Base-by-base conservation (phyloP, 2,329 filamentous ascomycete genomes). In the Diaporthe sp. region DNA sequence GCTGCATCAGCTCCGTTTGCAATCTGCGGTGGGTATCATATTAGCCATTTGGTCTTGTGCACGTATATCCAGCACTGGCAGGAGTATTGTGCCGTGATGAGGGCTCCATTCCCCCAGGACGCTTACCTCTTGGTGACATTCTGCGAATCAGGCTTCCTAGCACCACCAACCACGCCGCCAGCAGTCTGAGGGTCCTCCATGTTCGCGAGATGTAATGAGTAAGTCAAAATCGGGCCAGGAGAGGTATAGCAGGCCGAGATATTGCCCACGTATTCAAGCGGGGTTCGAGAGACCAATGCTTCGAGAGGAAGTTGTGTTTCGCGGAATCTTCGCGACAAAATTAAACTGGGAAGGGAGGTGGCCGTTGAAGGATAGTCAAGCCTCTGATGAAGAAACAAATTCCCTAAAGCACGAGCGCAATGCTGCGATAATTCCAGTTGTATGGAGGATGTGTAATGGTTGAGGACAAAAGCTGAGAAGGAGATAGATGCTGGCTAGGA, bases 1-100 rank as follows among this genome's bases (percentile, higher is more conserved):
- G 92, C 84, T 97, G 93, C 96, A 99, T 98, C 79, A 99, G 90
- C 86, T 99, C 97, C 66, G 96, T 97, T 86, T 99, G 97, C 74
- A 99, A 89, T 80, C 97, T 98, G 81, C 40, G 1, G n/a, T n/a
- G 30, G 28, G 38, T 57, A 45, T 30, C 6, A 13, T 38, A 28
- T 74, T 15, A 74, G 66, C 13, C 22, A 5, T 4, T 25, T 57
- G 50, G 38, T 47, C 28, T 19, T 38, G 17, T 71, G 47, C 17
- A 19, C 33, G 45, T 38, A 30, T 19, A 12, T 68, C 61, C 33
- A 19, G 13, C 22, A 3, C 33, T 74, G 60, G 38, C 55, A 25
- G 9, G 66, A 30, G 47, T 33, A 28, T 19, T n/a, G 35, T 28
- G n/a, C 28, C 13, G 55, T 35, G 33, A 7, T 22, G 70, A 25